A percentile compares a stretch with the other conserved stretches of the same genome.
phyloP scores from a whole-genome alignment of 371 early-diverging fungal species.

The Haplosporangium sp. region DNA sequence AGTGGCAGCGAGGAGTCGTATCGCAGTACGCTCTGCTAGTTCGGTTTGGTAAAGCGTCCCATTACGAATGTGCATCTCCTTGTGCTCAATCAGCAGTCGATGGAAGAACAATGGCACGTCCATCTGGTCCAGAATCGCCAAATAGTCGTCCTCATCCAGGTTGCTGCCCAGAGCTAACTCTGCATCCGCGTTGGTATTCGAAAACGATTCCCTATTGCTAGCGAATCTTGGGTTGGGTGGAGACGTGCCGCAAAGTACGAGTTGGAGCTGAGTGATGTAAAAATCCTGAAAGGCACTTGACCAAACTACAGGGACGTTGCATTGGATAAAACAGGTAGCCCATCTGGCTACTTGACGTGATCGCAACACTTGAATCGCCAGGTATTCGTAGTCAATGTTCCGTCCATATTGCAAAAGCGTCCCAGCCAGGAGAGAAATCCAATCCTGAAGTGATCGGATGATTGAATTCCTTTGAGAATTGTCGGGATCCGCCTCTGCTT shows the following conservation, averaged over 20 bases:
- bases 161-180: conserved; percentile 23
- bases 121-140: conserved; percentile 69
- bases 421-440: conserved; percentile 62
- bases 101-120: conserved; percentile 59
- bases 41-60: conserved; percentile 38
- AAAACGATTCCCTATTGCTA: not conserved
- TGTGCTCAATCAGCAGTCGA: conserved; percentile 47
- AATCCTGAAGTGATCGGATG: conserved; percentile 60
- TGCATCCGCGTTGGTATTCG: conserved; percentile 8
- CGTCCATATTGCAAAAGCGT: conserved; percentile 50
- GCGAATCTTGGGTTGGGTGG: conserved; percentile 26
- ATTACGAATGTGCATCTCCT: conserved; percentile 19
- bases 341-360: conserved; percentile 59
- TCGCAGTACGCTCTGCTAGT: conserved; percentile 42
- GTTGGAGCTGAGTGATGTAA: conserved; percentile 45
- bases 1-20: conserved; percentile 33
- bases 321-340: conserved; percentile 70
- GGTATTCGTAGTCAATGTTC: conserved; percentile 41
- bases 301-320: conserved; percentile 56
- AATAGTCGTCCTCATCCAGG: conserved; percentile 73
- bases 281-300: conserved; percentile 36
- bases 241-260: conserved; percentile 45
- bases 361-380: conserved; percentile 64
- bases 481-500: not conserved
- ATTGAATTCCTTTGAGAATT: conserved; percentile 29